A percentile compares a stretch with the other conserved stretches of the same genome.
Conservation (phyloP, 169 alveolate species). For the Plasmodium reichenowi region DNA sequence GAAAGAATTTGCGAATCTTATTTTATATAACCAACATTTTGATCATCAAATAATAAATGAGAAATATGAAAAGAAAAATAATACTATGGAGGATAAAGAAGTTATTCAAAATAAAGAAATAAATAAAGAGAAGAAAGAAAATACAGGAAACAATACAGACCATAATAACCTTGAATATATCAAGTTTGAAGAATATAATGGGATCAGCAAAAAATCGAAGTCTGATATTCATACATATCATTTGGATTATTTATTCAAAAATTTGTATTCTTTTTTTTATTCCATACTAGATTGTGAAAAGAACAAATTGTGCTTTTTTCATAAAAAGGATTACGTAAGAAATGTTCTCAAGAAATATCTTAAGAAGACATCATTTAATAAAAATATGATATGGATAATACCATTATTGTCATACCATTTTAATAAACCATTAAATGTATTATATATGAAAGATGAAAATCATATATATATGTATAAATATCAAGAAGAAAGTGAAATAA, state of each 20-base stretch:
- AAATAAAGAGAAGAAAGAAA: neutral
- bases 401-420: conserved; percentile 57
- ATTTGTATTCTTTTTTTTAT: conserved; percentile 32
- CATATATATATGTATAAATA: conserved; percentile 56
- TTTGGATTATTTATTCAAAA: conserved; percentile 27
- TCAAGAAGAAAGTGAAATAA: conserved; percentile 28
- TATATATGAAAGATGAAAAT: conserved; percentile 17
- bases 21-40: conserved; percentile 11
- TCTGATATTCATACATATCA: conserved; percentile 1
- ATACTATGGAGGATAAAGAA: neutral
- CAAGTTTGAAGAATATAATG: neutral
- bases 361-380: conserved; percentile 22
- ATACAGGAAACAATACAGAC: neutral
- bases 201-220: too few species aligned
- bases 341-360: conserved; percentile 17
- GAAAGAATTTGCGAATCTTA: conserved; percentile 19
- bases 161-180: neutral
- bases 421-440: conserved; percentile 36
- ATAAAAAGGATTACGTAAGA: conserved; percentile 12
- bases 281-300: conserved; percentile 23
- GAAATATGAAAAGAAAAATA: neutral
- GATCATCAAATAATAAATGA: neutral
- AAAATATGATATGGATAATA: conserved; percentile 75
- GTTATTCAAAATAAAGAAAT: neutral
- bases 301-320: conserved; percentile 24